phyloP scores from a whole-genome alignment of 192 early-diverging fungal species.

The Phlyctochytrium planicorne region DNA sequence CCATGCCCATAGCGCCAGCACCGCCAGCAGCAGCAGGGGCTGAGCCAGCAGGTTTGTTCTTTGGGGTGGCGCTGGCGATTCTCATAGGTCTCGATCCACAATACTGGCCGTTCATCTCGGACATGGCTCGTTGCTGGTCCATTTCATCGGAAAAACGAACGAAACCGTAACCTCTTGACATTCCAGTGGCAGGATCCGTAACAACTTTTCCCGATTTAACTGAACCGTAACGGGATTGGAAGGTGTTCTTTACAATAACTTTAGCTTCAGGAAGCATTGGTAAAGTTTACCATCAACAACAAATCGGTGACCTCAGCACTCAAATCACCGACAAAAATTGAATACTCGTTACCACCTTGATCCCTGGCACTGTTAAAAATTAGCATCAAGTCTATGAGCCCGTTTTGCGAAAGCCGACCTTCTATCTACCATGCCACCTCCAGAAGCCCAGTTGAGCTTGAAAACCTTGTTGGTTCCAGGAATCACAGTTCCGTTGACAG shows the following conservation, averaged over 20 bases:
- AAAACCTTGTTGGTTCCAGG: constrained; percentile 80
- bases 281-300: constrained; percentile 66
- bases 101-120: constrained; percentile 86
- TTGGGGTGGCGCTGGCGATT: constrained; percentile 82
- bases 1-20: constrained; percentile 3
- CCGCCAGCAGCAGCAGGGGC: not conserved
- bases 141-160: constrained; percentile 85
- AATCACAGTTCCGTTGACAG: constrained; percentile 77
- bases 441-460: constrained; percentile 96
- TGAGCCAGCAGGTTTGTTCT: constrained; percentile 28
- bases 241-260: constrained; percentile 76
- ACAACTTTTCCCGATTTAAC: constrained; percentile 93
- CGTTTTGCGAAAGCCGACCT: constrained; percentile 54
- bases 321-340: constrained; percentile 96
- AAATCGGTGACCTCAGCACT: constrained; percentile 86
- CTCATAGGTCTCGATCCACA: constrained; percentile 86
- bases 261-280: no score
- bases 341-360: constrained; percentile 75
- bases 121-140: constrained; percentile 85
- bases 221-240: constrained; percentile 80
- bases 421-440: constrained; percentile 64
- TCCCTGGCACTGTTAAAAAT: no score
- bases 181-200: constrained; percentile 76
- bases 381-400: no score
- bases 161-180: constrained; percentile 88